Percentiles rank a stretch among this genome's conserved stretches.
Conservation (phyloP, 768 basidiomycete genomes). For the Collybia sordida region DNA sequence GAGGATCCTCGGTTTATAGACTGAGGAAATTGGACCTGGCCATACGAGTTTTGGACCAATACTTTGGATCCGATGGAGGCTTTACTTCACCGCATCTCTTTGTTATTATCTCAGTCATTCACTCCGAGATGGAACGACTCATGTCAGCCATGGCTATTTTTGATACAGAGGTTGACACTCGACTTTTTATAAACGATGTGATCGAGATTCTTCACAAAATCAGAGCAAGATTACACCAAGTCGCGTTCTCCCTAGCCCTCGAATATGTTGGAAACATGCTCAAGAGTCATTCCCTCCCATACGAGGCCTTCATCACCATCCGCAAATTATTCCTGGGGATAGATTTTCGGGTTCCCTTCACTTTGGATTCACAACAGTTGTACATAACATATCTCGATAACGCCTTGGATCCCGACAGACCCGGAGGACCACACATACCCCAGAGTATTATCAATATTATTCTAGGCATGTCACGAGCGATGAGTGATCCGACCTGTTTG, state of each 20-base stretch:
- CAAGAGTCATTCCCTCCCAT: slow-evolving; percentile 20
- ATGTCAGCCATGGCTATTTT: slow-evolving; percentile 13
- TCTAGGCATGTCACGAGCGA: slow-evolving; percentile 24
- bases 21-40: no score
- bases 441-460: slow-evolving; percentile 29
- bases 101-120: not conserved
- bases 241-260: slow-evolving; percentile 27
- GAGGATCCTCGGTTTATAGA: no score
- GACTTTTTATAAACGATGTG: slow-evolving; percentile 14
- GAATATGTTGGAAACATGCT: slow-evolving; percentile 27
- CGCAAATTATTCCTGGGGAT: slow-evolving; percentile 34
- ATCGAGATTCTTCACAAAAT: slow-evolving; percentile 22
- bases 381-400: slow-evolving; percentile 28
- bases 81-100: slow-evolving; percentile 4
- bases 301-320: slow-evolving; percentile 37
- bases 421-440: slow-evolving; percentile 22
- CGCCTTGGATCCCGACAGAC: slow-evolving; percentile 22
- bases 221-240: slow-evolving; percentile 26
- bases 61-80: slow-evolving; percentile 1
- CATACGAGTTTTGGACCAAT: slow-evolving; percentile 1
- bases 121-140: slow-evolving; percentile 13
- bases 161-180: slow-evolving; percentile 6
- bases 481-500: slow-evolving; percentile 25
- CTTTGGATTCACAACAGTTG: slow-evolving; percentile 21
- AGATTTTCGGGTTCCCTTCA: slow-evolving; percentile 19